These are phyloP conservation scores for Dryadomyces quercivorus DNA, from an alignment of 2,329 filamentous ascomycete species.

Conservation along the genomic window DNA sequence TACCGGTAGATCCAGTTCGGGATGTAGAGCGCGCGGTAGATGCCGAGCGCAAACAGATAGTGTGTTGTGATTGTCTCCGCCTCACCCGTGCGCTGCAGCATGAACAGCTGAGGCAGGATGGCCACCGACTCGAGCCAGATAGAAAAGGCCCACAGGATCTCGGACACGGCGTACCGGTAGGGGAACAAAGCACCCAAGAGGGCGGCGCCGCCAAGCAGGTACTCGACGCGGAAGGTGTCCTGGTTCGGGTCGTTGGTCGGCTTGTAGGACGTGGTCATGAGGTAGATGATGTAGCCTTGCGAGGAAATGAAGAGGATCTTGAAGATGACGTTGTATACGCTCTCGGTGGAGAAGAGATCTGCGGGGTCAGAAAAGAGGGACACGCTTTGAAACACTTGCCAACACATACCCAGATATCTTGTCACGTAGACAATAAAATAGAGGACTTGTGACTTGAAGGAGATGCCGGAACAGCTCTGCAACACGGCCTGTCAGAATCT, in stretches of 20 bases:
- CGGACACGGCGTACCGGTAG: conserved; percentile 67
- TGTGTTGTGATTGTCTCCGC: conserved; percentile 99
- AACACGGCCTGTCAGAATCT: conserved; percentile 10
- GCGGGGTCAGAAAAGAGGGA: not conserved
- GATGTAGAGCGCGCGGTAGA: conserved; percentile 90
- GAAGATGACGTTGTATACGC: conserved; percentile 86
- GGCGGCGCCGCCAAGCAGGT: conserved; percentile 71
- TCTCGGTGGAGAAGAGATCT: conserved; percentile 80
- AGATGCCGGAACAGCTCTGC: conserved; percentile 95
- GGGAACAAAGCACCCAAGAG: conserved; percentile 73
- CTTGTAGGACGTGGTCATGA: conserved; percentile 97
- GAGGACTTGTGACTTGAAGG: conserved; percentile 94
- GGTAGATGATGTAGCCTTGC: conserved; percentile 88
- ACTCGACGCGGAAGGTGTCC: conserved; percentile 95
- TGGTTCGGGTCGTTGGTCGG: conserved; percentile 94
- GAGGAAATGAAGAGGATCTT: conserved; percentile 90
- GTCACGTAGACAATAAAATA: conserved; percentile 92
- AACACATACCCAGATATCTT: conserved; percentile 66
- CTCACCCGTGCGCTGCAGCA: conserved; percentile 94
- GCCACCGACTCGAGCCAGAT: conserved; percentile 98
- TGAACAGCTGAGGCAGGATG: conserved; percentile 93
- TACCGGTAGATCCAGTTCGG: conserved; percentile 98
- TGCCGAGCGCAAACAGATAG: conserved; percentile 86
- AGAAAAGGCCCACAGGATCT: conserved; percentile 94
- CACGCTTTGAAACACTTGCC: too few species aligned